Conservation (phyloP, 352 stramenopile species). For the Globisporangium middletonii region DNA sequence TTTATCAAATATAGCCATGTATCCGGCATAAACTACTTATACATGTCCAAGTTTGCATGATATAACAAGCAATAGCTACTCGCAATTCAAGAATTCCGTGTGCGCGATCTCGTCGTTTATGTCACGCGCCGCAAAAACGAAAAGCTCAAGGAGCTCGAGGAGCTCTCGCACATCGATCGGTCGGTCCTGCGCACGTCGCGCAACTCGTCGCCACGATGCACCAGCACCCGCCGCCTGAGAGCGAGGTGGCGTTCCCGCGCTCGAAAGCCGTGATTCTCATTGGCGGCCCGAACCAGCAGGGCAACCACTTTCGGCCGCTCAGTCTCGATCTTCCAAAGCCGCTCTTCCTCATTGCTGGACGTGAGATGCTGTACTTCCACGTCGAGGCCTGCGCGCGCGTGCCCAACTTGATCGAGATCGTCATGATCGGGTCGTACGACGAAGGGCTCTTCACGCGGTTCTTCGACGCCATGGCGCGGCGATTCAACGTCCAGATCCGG, state of each 20-base stretch:
- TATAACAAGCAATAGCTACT: too few relatives aligned
- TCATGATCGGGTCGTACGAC: constrained; percentile 88
- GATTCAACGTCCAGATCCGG: constrained; percentile 83
- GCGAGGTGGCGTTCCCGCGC: constrained; percentile 55
- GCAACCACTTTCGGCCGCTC: constrained; percentile 84
- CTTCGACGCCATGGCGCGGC: constrained; percentile 75
- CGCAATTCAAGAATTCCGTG: too few relatives aligned
- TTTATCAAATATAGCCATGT: background rate
- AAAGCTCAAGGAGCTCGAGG: background rate
- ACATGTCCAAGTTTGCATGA: background rate
- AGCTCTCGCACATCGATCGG: background rate
- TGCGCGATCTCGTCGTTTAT: background rate
- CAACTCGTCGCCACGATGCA: constrained; percentile 1
- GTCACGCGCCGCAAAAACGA: background rate
- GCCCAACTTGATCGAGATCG: constrained; percentile 79
- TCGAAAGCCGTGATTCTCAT: constrained; percentile 88
- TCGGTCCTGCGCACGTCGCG: background rate
- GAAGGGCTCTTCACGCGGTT: constrained; percentile 86
- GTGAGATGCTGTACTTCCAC: constrained; percentile 88
- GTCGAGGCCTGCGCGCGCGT: constrained; percentile 81
- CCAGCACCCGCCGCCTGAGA: constrained; percentile 9
- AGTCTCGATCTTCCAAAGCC: constrained; percentile 84
- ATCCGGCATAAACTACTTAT: background rate
- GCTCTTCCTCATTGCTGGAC: constrained; percentile 79
- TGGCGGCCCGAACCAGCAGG: constrained; percentile 79